phyloP scores from a whole-genome alignment of 345 rosid genomes.

The Anacardium occidentale region DNA sequence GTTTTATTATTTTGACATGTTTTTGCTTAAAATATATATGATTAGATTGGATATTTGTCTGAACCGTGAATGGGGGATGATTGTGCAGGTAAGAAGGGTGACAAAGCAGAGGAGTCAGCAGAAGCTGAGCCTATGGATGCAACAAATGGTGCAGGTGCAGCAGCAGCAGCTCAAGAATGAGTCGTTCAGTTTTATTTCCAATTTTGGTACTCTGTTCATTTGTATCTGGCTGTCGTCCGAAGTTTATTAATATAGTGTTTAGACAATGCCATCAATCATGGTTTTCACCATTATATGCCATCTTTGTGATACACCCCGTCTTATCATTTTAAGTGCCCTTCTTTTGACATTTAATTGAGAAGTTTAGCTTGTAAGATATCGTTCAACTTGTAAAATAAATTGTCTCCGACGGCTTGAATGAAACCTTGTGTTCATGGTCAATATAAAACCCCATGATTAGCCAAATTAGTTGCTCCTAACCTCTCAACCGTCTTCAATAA shows the following conservation, averaged over 20 bases:
- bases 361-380: not conserved
- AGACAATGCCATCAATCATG: slow-evolving; percentile 24
- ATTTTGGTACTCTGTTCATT: slow-evolving; percentile 47
- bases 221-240: slow-evolving; percentile 31
- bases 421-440: no score
- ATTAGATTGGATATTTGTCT: no score
- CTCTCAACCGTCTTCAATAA: no score
- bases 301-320: not conserved
- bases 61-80: no score
- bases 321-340: not conserved
- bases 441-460: no score
- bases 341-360: not conserved
- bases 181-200: slow-evolving; percentile 21
- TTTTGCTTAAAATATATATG: no score
- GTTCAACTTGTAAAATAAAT: no score
- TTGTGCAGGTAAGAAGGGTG: slow-evolving; percentile 71
- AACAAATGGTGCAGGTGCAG: slow-evolving; percentile 42
- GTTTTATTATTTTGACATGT: no score
- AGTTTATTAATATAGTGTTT: slow-evolving; percentile 31
- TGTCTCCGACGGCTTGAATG: no score
- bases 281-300: not conserved
- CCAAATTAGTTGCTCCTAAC: no score
- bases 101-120: slow-evolving; percentile 52
- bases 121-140: slow-evolving; percentile 70
- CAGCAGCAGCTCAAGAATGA: slow-evolving; percentile 35